Evolutionary conservation across 345 rosid species (phyloP).

Genomic region (Diplotaxis tenuifolia): DNA sequence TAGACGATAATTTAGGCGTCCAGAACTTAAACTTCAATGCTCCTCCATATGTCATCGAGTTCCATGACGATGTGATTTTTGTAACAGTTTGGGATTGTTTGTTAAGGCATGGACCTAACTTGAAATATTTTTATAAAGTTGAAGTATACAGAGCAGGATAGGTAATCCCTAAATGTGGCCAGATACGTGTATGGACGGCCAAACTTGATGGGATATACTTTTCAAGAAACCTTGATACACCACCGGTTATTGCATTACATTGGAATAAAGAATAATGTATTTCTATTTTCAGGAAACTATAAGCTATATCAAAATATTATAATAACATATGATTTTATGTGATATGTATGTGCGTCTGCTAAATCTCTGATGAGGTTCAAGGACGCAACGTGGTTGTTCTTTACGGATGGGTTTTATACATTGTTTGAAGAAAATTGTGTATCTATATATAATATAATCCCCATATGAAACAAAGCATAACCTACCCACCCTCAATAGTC

Average conservation of each 20-base stretch:
- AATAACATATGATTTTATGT: background rate
- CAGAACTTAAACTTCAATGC: background rate
- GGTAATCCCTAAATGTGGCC: background rate
- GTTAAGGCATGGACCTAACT: background rate
- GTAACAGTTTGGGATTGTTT: background rate
- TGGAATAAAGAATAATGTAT: background rate
- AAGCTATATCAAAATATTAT: background rate
- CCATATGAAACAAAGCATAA: background rate
- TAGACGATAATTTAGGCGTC: background rate
- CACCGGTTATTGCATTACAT: background rate
- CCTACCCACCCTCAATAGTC: background rate
- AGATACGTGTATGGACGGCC: background rate
- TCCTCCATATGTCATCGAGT: background rate
- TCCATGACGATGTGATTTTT: background rate
- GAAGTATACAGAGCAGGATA: background rate
- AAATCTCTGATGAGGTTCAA: background rate
- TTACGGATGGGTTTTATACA: background rate
- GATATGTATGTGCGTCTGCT: background rate
- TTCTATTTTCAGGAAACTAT: background rate
- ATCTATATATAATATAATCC: background rate
- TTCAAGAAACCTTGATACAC: background rate
- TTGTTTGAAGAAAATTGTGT: background rate
- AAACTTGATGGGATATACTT: background rate
- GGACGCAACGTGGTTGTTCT: background rate
- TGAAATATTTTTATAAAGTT: background rate